phyloP scores from a whole-genome alignment of 1,284 basidiomycete genomes.

The Trichosporon sp. region DNA sequence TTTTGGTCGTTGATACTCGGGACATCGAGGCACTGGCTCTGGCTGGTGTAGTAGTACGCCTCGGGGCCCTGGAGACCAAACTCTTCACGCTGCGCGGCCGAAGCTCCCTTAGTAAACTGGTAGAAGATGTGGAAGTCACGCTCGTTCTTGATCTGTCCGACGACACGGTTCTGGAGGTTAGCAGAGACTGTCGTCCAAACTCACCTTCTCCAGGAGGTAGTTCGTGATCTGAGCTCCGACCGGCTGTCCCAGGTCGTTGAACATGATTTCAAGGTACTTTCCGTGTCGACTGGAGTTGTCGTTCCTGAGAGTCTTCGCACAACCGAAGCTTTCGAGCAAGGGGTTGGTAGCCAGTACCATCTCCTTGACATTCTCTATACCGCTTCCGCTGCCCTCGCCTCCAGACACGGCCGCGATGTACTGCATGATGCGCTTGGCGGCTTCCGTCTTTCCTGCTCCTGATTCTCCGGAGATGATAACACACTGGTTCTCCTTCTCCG shows the following conservation, averaged over 20 bases:
- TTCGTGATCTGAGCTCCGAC: slow-evolving; percentile 98
- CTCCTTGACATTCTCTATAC: slow-evolving; percentile 95
- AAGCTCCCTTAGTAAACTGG: slow-evolving; percentile 96
- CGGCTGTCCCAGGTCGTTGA: slow-evolving; percentile 88
- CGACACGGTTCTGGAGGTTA: slow-evolving; percentile 72
- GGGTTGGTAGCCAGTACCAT: slow-evolving; percentile 99
- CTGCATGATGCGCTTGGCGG: slow-evolving; percentile 99
- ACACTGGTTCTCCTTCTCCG: slow-evolving; percentile 99
- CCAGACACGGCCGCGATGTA: slow-evolving; percentile 94
- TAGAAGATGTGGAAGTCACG: slow-evolving; percentile 99
- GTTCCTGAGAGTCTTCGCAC: slow-evolving; percentile 97
- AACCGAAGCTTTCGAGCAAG: slow-evolving; percentile 95
- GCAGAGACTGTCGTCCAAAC: slow-evolving; percentile 20
- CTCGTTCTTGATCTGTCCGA: slow-evolving; percentile 95
- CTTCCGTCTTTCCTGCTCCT: slow-evolving; percentile 95
- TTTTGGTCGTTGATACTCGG: slow-evolving; percentile 84
- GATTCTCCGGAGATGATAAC: slow-evolving; percentile 99
- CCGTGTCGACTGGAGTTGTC: slow-evolving; percentile 99
- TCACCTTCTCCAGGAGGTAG: slow-evolving; percentile 89
- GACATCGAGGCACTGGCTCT: slow-evolving; percentile 90
- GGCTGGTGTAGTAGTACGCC: slow-evolving; percentile 89
- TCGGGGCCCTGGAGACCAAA: slow-evolving; percentile 98
- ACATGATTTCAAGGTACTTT: slow-evolving; percentile 99
- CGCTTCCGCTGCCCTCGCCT: slow-evolving; percentile 65
- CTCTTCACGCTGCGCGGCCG: slow-evolving; percentile 85